phyloP scores from a whole-genome alignment of 176 grass and related monocot genomes.

The Poa annua region DNA sequence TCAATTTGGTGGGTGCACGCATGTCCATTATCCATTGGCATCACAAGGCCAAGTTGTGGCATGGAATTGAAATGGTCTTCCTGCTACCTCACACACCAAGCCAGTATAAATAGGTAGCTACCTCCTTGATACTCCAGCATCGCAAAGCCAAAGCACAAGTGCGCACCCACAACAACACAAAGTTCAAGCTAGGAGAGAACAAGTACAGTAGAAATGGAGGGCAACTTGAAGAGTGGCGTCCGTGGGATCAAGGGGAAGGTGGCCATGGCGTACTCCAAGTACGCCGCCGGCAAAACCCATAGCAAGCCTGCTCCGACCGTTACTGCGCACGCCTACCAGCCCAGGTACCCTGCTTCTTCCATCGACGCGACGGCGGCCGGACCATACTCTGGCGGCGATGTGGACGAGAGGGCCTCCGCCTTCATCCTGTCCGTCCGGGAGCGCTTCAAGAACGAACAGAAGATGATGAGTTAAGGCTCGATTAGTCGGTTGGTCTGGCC shows the following conservation, averaged over 20 bases:
- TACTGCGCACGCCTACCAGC: slow-evolving; percentile 31
- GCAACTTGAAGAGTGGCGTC: slow-evolving; percentile 22
- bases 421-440: slow-evolving; percentile 55
- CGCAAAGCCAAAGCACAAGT: slow-evolving; percentile 9
- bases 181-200: background rate
- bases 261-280: slow-evolving; percentile 37
- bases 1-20: slow-evolving; percentile 15
- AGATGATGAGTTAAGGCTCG: background rate
- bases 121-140: background rate
- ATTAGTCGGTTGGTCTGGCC: background rate
- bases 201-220: slow-evolving; percentile 40
- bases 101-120: slow-evolving; percentile 26
- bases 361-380: background rate
- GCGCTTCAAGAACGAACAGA: slow-evolving; percentile 55
- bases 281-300: slow-evolving; percentile 17
- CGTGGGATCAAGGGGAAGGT: slow-evolving; percentile 48
- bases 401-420: slow-evolving; percentile 58
- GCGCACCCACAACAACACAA: background rate
- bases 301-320: slow-evolving; percentile 41
- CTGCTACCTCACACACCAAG: slow-evolving; percentile 6
- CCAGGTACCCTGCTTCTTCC: slow-evolving; percentile 20
- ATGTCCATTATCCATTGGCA: slow-evolving; percentile 40
- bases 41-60: slow-evolving; percentile 10
- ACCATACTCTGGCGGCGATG: background rate
- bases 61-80: background rate